A percentile compares a stretch with the other conserved stretches of the same genome.
Conservation (phyloP, 2,329 filamentous ascomycete species). For the Sphaerostilbella broomeana region DNA sequence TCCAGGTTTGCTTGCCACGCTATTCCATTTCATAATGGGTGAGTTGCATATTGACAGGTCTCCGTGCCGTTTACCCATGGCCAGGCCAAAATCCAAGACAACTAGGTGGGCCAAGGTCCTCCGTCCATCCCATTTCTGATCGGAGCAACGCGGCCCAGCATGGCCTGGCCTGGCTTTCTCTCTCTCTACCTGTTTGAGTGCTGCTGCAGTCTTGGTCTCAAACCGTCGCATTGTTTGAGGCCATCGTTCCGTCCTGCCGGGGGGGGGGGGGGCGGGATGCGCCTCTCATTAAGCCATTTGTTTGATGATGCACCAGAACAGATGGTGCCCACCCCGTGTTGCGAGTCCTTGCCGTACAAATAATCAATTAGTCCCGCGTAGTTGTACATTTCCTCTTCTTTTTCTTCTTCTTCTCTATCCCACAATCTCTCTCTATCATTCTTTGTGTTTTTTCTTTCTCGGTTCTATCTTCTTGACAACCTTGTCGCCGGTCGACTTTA, state of each 20-base stretch:
- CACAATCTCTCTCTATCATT: constrained; percentile 11
- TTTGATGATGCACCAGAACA: constrained; percentile 3
- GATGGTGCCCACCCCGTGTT: background rate
- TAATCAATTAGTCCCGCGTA: constrained; percentile 12
- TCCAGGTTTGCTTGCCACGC: too few relatives aligned
- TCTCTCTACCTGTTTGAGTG: too few relatives aligned
- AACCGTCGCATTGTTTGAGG: constrained; percentile 7
- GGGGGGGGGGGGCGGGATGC: too few relatives aligned
- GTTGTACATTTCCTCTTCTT: background rate
- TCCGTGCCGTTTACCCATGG: too few relatives aligned
- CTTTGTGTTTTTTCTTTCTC: constrained; percentile 13
- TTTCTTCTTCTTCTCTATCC: constrained; percentile 4
- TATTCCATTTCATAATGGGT: too few relatives aligned
- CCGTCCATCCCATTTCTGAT: too few relatives aligned
- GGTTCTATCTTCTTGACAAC: constrained; percentile 16
- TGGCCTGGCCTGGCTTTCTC: too few relatives aligned
- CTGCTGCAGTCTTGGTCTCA: constrained; percentile 7
- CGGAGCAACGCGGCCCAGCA: too few relatives aligned
- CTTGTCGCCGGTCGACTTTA: constrained; percentile 48
- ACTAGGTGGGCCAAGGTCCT: too few relatives aligned
- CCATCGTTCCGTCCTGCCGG: constrained; percentile 9
- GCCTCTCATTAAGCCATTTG: background rate
- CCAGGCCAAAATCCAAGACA: too few relatives aligned
- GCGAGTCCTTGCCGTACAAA: constrained; percentile 12
- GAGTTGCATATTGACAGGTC: too few relatives aligned